Evolutionary conservation across 2,329 filamentous ascomycete species (phyloP), one percentile per base, ranked within the genome.

Genomic region (Stagonosporopsis cucurbitacearum): DNA sequence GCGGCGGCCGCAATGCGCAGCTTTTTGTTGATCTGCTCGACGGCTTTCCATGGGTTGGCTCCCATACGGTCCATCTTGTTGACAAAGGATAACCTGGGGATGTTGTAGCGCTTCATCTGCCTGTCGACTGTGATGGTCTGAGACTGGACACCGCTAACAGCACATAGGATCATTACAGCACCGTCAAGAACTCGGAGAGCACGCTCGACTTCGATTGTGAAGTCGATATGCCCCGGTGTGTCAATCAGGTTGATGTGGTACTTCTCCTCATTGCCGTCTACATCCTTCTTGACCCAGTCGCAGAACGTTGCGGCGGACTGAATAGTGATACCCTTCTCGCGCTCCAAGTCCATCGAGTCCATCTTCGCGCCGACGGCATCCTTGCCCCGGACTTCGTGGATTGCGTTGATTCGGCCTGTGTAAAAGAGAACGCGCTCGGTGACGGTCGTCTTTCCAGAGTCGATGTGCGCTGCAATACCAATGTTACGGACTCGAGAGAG

Each of bases 21-120:
- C 80, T 99, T 99, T 69, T 88, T 86, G 80, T 96, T 97, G 82
- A 99, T 98, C 79, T 97, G 93, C 36, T 99, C 94, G 54, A 99
- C 88, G 8, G 92, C 93, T 79, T 96, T 97, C 87, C 93, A 99
- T 8, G 95, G 95, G 75, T 99, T 98, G 63, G 95, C 91, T 57
- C 95, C 95, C 90, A 97, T 97, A 64, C 95, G 89, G 74, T 99
- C 95, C 94, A 99, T 98, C 84, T 99, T 99, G 82, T 99, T 99
- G 75, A 99, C 87, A 72, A 99, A 99, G 50, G 91, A 96, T 75
- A 99, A 88, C 68, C 95, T 86, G 58, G 95, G 95, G 60, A 99
- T 88, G 73, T 98, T 94, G 83, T 99, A 99, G 66, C 95, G 88
- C 81, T 92, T 91, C 95, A 99, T 99, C 81, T 99, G 95, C 67